Base-by-base conservation (phyloP, 345 rosid species). In the Corchorus olitorius region DNA sequence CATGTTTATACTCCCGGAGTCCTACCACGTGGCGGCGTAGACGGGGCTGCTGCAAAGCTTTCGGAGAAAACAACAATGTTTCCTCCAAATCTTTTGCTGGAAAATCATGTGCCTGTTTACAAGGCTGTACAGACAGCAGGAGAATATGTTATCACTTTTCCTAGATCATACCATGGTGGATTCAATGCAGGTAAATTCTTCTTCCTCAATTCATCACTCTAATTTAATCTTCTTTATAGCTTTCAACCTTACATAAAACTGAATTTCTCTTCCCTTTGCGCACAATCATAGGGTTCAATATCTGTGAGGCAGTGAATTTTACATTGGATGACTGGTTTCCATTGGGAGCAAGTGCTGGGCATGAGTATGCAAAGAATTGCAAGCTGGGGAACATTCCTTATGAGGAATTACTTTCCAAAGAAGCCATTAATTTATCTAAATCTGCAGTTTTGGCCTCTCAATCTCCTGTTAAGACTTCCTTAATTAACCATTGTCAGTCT, bases 281-380 rank as follows among this genome's bases (percentile, higher is more conserved):
- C 17, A 41, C 64, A 64, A 48, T 35, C 81, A 17, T 45, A 87
- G 93, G 93, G 62, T 89, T 89, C 67, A 89, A 86, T 70, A 86
- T 88, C 37, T 88, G 90, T 0, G 95, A 91, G 84, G 93, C 91
- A 68, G 95, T 87, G 72, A 91, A 89, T 75, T 89, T 91, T 68
- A 90, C 93, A 8, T 73, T 81, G 65, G 85, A 80, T 20, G 88
- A 87, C 67, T 89, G 95, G 95, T 91, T 91, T 81, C 86, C 86
- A 39, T 78, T 83, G n/a, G 95, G 95, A 56, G 87, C 88, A 70
- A 63, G 83, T 5, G 91, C 95, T 35, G 85, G 91, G 62, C 33
- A 68, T 55, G 89, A 87, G 12, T 89, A 91, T 85, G 91, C 91
- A 33, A 61, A 58, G 34, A 87, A 86, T 27, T 65, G 67, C 77